Percentiles rank a stretch among this genome's conserved stretches.
These are phyloP conservation scores for Solanum arcanum DNA, from an alignment of 257 asterid species.

Conservation along the genomic window DNA sequence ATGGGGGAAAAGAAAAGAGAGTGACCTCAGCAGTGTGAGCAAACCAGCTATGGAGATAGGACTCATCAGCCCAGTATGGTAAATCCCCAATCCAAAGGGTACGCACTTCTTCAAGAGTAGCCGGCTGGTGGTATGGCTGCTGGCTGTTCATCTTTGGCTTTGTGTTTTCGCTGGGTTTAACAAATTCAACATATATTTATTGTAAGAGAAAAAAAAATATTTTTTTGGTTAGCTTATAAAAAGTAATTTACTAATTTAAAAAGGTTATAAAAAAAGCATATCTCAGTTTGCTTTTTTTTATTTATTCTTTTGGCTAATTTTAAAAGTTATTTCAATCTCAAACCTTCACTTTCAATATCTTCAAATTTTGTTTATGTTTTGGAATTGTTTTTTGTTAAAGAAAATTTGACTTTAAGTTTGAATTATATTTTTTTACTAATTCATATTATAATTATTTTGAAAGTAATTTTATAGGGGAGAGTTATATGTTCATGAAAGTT, in stretches of 20 bases:
- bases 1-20: not conserved
- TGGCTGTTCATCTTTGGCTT: not conserved
- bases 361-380: too few species aligned
- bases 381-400: too few species aligned
- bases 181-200: not conserved
- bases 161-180: not conserved
- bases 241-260: too few species aligned
- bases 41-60: slow-evolving; percentile 87
- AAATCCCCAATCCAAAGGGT: slow-evolving; percentile 99
- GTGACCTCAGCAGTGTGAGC: slow-evolving; percentile 71
- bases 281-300: too few species aligned
- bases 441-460: too few species aligned
- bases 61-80: slow-evolving; percentile 98
- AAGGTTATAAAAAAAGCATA: too few species aligned
- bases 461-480: not conserved
- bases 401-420: too few species aligned
- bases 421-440: not conserved
- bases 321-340: too few species aligned
- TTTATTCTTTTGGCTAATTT: too few species aligned
- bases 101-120: slow-evolving; percentile 90
- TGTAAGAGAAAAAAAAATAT: too few species aligned
- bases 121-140: slow-evolving; percentile 90
- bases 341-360: too few species aligned
- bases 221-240: too few species aligned
- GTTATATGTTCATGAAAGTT: not conserved